Evolutionary conservation across 176 grass and related monocot genomes (phyloP).

Genomic region (Aegilops tauschii): DNA sequence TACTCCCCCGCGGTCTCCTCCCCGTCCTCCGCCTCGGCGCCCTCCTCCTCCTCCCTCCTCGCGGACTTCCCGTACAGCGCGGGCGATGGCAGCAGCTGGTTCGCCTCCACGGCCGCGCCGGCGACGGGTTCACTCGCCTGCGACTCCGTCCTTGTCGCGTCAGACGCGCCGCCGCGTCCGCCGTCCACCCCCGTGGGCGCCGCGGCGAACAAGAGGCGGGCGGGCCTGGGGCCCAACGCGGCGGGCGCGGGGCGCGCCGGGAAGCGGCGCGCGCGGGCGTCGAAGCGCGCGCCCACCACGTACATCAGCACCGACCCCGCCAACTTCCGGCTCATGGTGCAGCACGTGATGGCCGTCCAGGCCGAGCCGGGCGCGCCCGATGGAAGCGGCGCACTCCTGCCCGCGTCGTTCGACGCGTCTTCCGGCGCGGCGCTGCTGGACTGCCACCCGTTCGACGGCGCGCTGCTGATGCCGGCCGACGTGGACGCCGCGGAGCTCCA

Average conservation of each 20-base stretch:
- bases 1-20: neutral
- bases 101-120: neutral
- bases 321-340: constrained; percentile 90
- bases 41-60: constrained; percentile 14
- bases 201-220: neutral
- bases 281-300: constrained; percentile 60
- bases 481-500: neutral
- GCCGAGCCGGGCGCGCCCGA: neutral
- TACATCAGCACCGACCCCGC: constrained; percentile 83
- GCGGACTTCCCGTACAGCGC: neutral
- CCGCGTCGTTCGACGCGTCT: constrained; percentile 12
- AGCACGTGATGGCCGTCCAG: constrained; percentile 61
- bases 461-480: neutral
- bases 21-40: neutral
- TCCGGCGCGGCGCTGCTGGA: neutral
- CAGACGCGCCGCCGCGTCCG: neutral
- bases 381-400: neutral
- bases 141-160: constrained; percentile 15
- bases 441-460: neutral
- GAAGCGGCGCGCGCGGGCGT: constrained; percentile 64
- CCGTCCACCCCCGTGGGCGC: neutral
- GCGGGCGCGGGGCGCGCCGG: neutral
- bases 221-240: neutral
- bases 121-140: neutral
- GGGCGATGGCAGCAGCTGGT: neutral